Base-by-base conservation (phyloP, 2,329 filamentous ascomycete genomes). In the Aspergillus fructus region DNA sequence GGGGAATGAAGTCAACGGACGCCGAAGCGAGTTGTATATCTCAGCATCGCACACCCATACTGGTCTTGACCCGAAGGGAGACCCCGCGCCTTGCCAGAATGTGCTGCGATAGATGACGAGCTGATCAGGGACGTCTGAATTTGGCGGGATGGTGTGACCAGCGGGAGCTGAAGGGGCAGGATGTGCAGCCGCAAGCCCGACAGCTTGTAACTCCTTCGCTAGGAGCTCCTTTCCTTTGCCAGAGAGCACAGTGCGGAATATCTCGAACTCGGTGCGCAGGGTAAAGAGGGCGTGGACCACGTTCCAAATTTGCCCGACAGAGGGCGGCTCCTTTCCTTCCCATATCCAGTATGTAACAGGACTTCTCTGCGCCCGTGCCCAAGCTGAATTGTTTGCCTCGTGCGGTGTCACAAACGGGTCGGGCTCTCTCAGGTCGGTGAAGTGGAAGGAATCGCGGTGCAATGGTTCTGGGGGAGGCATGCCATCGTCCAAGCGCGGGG, bases 11-110 rank as follows among this genome's bases (percentile, higher is more conserved):
- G 62, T 66, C 11, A 68, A 49, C 7, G 64, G 59, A 2, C 59
- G 60, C 19, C 68, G 65, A 30, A 64, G 51, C n/a, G 55, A 56
- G 19, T 59, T 58, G 39, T 71, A 64, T 45, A 66, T 66, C 2
- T 64, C 64, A 51, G 79, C 73, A 48, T 78, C 76, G 5, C 82
- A 79, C 11, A 81, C 78, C 87, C 86, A 88, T 56, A 81, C 79
- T 4, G 85, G 80, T 30, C 85, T 84, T 49, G 85, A 75, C 9
- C 87, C 87, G 58, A 88, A 83, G 9, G 87, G 87, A 2, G 86
- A 87, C 15, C 83, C 86, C 34, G 86, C 86, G 46, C 86, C 86
- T 66, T 89, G 86, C 86, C 86, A 89, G 76, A 89, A 89, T 40
- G 85, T 74, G 49, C 78, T 76, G 58, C 83, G 76, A 2, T 83